Evolutionary conservation across 495 filamentous ascomycete genomes (phyloP), one percentile per base, ranked within the genome.

Genomic region (Penicillium herquei): DNA sequence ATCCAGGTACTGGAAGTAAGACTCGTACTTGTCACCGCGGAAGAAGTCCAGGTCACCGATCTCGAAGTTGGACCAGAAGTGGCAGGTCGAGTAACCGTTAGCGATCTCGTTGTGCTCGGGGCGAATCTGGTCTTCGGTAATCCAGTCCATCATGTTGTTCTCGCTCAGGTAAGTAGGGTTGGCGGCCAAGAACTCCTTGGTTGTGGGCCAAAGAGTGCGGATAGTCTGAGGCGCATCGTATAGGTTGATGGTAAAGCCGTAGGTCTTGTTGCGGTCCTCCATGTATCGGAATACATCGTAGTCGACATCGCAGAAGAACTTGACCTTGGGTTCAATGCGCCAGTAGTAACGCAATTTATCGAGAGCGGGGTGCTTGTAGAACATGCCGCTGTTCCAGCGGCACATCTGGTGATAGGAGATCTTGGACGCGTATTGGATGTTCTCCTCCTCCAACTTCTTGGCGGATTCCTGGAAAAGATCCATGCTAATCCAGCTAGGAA

Each of bases 51-150:
- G 84, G 68, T 96, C 92, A 34, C 85, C 95, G 62, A 99, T 95
- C 74, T 99, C 95, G 65, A 99, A 99, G 74, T 99, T 99, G 55
- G 85, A 91, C 95, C 95, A 99, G 79, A 99, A 99, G 73, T 99
- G 95, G 70, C 95, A 99, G n/a, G 95, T 98, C 10, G 90, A 94
- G 78, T 97, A 98, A 37, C 94, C 94, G 55, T 94, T 85, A 32
- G 91, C 92, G 46, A 85, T 82, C 16, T 75, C 57, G 62, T 87
- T 89, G 70, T 96, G 89, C 14, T 90, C 81, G 7, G 95, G 94
- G 45, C 95, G 82, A 49, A 84, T 80, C 41, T 78, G 69, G 39
- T 81, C 83, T 64, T 99, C 94, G 13, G 84, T 87, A 62, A 99
- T 69, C 93, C 94, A 99, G 13, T 79, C 73, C 77, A 89, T 81